Conservation (phyloP, 768 basidiomycete genomes). For the Mycena rebaudengoi region DNA sequence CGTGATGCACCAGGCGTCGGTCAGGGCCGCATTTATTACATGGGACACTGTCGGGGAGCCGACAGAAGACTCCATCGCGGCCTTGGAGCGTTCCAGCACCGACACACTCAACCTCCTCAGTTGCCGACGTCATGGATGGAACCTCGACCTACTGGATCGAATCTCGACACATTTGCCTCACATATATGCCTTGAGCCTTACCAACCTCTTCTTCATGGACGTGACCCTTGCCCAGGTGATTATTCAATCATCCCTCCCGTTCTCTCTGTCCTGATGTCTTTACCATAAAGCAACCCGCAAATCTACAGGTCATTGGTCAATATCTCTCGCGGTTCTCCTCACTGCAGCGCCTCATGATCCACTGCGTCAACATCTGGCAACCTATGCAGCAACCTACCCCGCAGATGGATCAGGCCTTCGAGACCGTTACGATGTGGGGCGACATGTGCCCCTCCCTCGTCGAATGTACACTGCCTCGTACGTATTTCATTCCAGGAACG, state of each 20-base stretch:
- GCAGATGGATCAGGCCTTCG: slow-evolving; percentile 44
- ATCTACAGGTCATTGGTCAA: slow-evolving; percentile 35
- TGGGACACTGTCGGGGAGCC: slow-evolving; percentile 44
- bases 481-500: slow-evolving; percentile 15
- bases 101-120: slow-evolving; percentile 44
- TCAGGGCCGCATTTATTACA: slow-evolving; percentile 46
- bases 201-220: slow-evolving; percentile 47
- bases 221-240: slow-evolving; percentile 39
- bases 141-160: slow-evolving; percentile 46
- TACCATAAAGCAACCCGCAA: slow-evolving; percentile 21
- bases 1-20: slow-evolving; percentile 33
- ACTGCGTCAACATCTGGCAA: slow-evolving; percentile 44
- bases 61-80: slow-evolving; percentile 39
- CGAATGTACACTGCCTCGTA: slow-evolving; percentile 48
- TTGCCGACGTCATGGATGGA: slow-evolving; percentile 49
- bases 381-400: slow-evolving; percentile 34
- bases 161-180: slow-evolving; percentile 44
- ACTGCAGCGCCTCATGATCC: slow-evolving; percentile 41
- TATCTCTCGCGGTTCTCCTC: slow-evolving; percentile 41
- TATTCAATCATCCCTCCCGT: neutral
- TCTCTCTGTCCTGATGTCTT: neutral
- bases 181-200: slow-evolving; percentile 43
- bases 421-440: slow-evolving; percentile 48
- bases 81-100: slow-evolving; percentile 42
- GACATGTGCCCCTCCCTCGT: slow-evolving; percentile 43